Base-by-base conservation (phyloP, 495 filamentous ascomycete genomes). In the Neurospora sp. region DNA sequence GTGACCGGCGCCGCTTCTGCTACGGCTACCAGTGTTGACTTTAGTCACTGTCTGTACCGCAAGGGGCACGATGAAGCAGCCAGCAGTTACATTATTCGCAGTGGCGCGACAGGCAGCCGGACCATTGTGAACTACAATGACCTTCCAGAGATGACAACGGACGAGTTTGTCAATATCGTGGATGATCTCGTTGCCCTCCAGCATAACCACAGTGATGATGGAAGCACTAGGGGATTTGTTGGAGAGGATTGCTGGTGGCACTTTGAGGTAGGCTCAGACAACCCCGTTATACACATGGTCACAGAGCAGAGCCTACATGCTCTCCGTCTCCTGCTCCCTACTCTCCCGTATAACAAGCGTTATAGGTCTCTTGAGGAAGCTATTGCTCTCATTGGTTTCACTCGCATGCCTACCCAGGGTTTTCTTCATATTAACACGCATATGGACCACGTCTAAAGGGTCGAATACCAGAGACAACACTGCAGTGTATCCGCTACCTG, bases 71-170 rank as follows among this genome's bases (percentile, higher is more conserved):
- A 77, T 31, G 87, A 91, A 72, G 85, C 90, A 4, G 90, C 91
- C 3, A 91, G 90, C 46, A 90, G 90, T 77, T 93, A 92, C 79
- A 90, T 93, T 72, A 87, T 92, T 77, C 88, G 88, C 72, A 92
- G 89, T 79, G 77, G 80, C 42, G 78, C 78, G 20, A 88, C 85
- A 6, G 86, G 85, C 42, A 91, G 89, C 70, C 84, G 91, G 71
- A 93, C 90, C 0, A 89, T 92, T 70, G 88, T 93, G 38, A 92
- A 89, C 78, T 90, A 88, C 78, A 92, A 90, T 78, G 86, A 87
- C 69, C 82, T 92, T 18, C 86, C 86, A 0, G 90, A 92, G 77
- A 90, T 92, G 88, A 89, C 83, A 10, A 73, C 80, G 9, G 82
- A 80, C 44, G 91, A 92, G 78, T 91, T 92, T 73, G 18, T 70